Evolutionary conservation across 371 early-diverging fungal genomes (phyloP).

Genomic region (Mucor saturninus): DNA sequence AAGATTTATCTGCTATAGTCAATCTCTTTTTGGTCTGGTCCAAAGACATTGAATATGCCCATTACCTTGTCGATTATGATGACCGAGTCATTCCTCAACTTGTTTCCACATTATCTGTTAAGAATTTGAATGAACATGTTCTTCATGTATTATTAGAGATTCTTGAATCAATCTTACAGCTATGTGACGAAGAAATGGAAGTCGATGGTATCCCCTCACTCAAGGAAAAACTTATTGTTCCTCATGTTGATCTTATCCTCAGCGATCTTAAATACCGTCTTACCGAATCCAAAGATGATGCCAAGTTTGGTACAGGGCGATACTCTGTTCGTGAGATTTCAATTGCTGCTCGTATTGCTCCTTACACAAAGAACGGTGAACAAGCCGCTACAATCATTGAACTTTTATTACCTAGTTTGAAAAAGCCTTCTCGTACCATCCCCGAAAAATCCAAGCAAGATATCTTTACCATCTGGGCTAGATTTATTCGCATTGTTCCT

Average conservation of each 20-base stretch:
- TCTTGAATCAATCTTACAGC: constrained; percentile 73
- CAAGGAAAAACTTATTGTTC: constrained; percentile 60
- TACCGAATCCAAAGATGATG: constrained; percentile 53
- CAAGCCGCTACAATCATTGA: constrained; percentile 73
- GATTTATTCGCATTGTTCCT: constrained; percentile 66
- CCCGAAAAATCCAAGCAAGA: constrained; percentile 85
- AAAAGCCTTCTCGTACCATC: constrained; percentile 69
- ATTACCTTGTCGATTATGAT: constrained; percentile 70
- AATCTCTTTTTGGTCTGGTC: constrained; percentile 84
- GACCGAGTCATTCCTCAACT: constrained; percentile 68
- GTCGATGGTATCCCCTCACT: constrained; percentile 38
- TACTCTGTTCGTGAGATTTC: constrained; percentile 78
- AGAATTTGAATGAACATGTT: constrained; percentile 76
- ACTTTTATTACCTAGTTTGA: constrained; percentile 84
- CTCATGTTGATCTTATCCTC: constrained; percentile 68
- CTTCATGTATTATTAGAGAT: constrained; percentile 72
- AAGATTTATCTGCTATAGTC: constrained; percentile 79
- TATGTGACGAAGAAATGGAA: constrained; percentile 56
- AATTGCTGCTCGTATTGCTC: constrained; percentile 79
- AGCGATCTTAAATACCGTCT: constrained; percentile 67
- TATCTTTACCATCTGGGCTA: constrained; percentile 78
- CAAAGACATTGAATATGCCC: constrained; percentile 59
- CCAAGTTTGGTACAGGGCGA: constrained; percentile 56
- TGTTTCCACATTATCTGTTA: constrained; percentile 73
- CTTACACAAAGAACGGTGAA: constrained; percentile 70